Percentiles rank a stretch among this genome's conserved stretches.
phyloP scores from a whole-genome alignment of 2,329 filamentous ascomycete species.

The Stromatinia cepivora region DNA sequence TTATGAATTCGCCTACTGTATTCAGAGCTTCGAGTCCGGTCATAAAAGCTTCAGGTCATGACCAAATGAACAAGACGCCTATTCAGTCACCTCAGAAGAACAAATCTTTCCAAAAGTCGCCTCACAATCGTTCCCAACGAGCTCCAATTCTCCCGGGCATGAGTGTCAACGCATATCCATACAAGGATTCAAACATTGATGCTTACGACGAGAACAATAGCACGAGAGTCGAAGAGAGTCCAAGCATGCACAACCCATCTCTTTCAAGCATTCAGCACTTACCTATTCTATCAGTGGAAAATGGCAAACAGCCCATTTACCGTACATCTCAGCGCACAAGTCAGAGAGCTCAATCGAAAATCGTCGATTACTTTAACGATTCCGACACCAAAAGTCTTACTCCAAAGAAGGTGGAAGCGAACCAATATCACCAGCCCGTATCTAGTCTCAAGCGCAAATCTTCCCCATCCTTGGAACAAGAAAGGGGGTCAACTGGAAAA shows the following conservation, averaged over 20 bases:
- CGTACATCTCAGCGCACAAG: not conserved
- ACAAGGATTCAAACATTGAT: not conserved
- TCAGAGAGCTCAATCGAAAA: not conserved
- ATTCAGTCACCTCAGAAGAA: not conserved
- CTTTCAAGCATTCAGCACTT: not conserved
- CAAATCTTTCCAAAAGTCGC: constrained; percentile 7
- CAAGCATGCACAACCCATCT: not conserved
- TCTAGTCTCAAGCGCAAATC: constrained; percentile 13
- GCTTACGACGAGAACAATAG: not conserved
- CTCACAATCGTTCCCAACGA: constrained; percentile 10
- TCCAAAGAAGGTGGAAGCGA: not conserved
- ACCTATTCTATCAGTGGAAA: not conserved
- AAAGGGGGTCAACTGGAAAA: not conserved
- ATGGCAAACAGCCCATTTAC: not conserved
- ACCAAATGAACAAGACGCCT: not conserved
- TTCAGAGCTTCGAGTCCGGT: constrained; percentile 10
- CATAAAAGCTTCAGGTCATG: not conserved
- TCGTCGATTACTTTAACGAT: constrained; percentile 5
- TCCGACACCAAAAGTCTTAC: not conserved
- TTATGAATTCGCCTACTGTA: not conserved
- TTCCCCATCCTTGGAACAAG: not conserved
- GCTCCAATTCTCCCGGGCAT: constrained; percentile 23
- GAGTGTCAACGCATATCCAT: constrained; percentile 18
- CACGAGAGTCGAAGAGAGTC: not conserved
- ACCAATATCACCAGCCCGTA: not conserved